A percentile compares a stretch with the other conserved stretches of the same genome.
Conservation (phyloP, 2,329 filamentous ascomycete genomes). For the Scedosporium apiospermum region DNA sequence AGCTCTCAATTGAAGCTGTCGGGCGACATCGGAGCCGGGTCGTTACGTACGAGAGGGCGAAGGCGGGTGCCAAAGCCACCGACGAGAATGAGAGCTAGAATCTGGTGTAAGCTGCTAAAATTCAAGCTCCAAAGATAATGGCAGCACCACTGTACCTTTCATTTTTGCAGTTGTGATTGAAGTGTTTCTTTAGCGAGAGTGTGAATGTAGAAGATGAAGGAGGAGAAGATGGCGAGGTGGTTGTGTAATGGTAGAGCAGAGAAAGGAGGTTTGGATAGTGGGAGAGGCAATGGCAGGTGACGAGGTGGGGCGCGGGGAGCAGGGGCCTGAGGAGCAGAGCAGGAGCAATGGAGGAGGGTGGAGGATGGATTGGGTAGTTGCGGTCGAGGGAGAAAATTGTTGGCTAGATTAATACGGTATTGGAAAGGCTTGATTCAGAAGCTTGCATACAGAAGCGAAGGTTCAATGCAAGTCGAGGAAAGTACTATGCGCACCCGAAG, state of each 20-base stretch:
- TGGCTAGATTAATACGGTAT: neutral
- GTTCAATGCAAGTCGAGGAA: neutral
- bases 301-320: neutral
- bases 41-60: slow-evolving; percentile 69
- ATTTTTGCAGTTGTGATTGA: slow-evolving; percentile 18
- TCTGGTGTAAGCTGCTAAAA: slow-evolving; percentile 12
- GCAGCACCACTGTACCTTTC: slow-evolving; percentile 20
- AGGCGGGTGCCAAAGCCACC: slow-evolving; percentile 98
- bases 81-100: slow-evolving; percentile 89
- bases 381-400: neutral
- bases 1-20: slow-evolving; percentile 3
- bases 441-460: neutral
- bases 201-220: neutral
- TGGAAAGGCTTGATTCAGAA: slow-evolving; percentile 1
- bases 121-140: neutral
- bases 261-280: neutral
- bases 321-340: no score
- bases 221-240: neutral
- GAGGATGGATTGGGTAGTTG: neutral
- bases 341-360: neutral
- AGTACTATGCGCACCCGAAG: neutral
- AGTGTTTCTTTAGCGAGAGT: neutral
- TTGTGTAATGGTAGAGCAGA: neutral
- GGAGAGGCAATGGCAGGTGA: neutral
- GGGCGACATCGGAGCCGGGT: slow-evolving; percentile 10